Conservation (phyloP, 1,284 basidiomycete genomes). For the Ustilago nuda region DNA sequence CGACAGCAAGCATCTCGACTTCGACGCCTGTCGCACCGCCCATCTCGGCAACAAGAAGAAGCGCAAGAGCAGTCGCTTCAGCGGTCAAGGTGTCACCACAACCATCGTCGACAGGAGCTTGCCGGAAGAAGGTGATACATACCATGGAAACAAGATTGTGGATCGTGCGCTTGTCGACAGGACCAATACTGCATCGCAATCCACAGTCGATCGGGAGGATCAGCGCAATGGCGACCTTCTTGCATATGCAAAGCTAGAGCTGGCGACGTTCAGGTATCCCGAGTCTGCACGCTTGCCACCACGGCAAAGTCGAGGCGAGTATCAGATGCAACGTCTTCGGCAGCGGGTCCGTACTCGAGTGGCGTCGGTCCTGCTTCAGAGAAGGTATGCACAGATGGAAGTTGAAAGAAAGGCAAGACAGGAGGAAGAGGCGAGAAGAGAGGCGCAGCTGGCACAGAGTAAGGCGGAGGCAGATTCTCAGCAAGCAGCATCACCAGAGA, state of each 20-base stretch:
- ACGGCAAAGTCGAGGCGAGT: conserved; percentile 23
- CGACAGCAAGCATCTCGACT: conserved; percentile 34
- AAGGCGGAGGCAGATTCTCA: conserved; percentile 2
- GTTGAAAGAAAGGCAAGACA: conserved; percentile 4
- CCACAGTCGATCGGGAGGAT: neutral
- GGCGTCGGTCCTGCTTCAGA: conserved; percentile 9
- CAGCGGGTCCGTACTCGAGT: conserved; percentile 30
- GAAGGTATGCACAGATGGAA: conserved; percentile 12
- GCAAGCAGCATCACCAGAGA: conserved; percentile 10
- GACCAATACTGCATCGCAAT: conserved; percentile 7
- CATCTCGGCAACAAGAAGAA: conserved; percentile 59
- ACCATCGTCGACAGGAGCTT: conserved; percentile 2
- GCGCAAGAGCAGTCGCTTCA: conserved; percentile 52
- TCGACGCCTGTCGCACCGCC: conserved; percentile 38
- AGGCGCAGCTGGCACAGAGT: neutral
- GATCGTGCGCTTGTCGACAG: conserved; percentile 26
- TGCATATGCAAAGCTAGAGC: neutral
- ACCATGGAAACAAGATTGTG: neutral
- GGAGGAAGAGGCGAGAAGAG: conserved; percentile 5
- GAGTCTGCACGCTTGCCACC: conserved; percentile 14
- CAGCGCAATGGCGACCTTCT: conserved; percentile 5
- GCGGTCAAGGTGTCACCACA: conserved; percentile 1
- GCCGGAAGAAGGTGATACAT: neutral
- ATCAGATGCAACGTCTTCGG: neutral
- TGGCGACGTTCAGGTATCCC: neutral